Evolutionary conservation across 1,284 basidiomycete species (phyloP).

Genomic region (Waitea zeae): DNA sequence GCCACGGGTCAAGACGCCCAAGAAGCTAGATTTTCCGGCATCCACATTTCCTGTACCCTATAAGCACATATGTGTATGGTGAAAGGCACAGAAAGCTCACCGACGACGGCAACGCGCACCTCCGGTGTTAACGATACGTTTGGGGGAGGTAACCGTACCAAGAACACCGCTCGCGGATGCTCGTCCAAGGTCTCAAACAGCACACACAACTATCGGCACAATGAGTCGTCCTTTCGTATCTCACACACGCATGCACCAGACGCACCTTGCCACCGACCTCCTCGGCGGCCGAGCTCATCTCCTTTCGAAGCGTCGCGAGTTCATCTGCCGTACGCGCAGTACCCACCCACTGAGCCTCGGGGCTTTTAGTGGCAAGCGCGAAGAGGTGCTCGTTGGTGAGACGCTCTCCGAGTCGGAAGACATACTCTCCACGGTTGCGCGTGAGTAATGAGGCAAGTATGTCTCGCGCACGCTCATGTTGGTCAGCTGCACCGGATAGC

Average conservation of each 20-base stretch:
- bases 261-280: conserved; percentile 61
- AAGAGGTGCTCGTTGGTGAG: conserved; percentile 39
- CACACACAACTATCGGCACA: conserved; percentile 27
- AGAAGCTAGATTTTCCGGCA: conserved; percentile 85
- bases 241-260: neutral
- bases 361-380: conserved; percentile 20
- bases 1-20: conserved; percentile 77
- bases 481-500: conserved; percentile 21
- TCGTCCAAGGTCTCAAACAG: conserved; percentile 27
- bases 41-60: no score
- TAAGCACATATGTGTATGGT: no score
- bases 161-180: conserved; percentile 35
- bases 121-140: conserved; percentile 65
- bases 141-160: conserved; percentile 56
- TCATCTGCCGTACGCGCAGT: conserved; percentile 28
- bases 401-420: conserved; percentile 49
- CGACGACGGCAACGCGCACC: conserved; percentile 88
- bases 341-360: conserved; percentile 35
- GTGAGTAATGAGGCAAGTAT: conserved; percentile 48
- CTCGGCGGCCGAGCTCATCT: conserved; percentile 32
- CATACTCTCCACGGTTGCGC: conserved; percentile 46
- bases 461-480: conserved; percentile 39
- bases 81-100: no score
- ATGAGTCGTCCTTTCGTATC: neutral
- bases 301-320: conserved; percentile 25